Evolutionary conservation across 2,329 filamentous ascomycete genomes (phyloP).

Genomic region (Rhexocercosporidium sp.): DNA sequence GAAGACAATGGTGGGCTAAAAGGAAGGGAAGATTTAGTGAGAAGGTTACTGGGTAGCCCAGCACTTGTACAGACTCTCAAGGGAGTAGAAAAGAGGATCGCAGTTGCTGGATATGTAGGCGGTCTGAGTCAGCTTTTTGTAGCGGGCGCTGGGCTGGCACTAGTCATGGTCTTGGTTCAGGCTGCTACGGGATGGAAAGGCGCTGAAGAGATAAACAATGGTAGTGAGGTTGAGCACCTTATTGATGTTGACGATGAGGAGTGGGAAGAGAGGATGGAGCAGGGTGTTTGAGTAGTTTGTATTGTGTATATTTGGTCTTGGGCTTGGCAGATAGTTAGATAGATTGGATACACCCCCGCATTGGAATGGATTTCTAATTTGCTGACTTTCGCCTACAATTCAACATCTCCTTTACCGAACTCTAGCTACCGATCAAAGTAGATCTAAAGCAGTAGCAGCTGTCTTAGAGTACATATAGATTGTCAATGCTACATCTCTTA

Average conservation of each 20-base stretch:
- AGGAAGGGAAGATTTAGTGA: conserved; percentile 50
- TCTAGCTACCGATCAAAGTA: too few relatives aligned
- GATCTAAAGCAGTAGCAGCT: too few relatives aligned
- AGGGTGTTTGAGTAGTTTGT: conserved; percentile 21
- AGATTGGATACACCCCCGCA: neutral
- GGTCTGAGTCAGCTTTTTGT: conserved; percentile 59
- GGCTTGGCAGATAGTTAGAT: neutral
- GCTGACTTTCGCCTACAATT: neutral
- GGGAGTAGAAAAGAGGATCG: conserved; percentile 56
- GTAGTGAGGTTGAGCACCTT: conserved; percentile 8
- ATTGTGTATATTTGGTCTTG: neutral
- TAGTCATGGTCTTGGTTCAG: conserved; percentile 57
- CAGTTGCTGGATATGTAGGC: conserved; percentile 58
- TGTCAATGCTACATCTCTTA: too few relatives aligned
- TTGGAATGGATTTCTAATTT: neutral
- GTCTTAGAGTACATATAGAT: too few relatives aligned
- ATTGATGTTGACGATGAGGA: conserved; percentile 30
- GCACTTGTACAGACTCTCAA: conserved; percentile 55
- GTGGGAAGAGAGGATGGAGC: conserved; percentile 32
- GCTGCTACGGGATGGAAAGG: conserved; percentile 62
- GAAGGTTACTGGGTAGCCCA: conserved; percentile 63
- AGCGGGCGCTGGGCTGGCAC: conserved; percentile 53
- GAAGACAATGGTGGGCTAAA: conserved; percentile 38
- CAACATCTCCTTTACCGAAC: too few relatives aligned
- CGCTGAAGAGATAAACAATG: conserved; percentile 30